Base-by-base conservation (phyloP, 164 flowering plant genomes). In the Malania oleifera region DNA sequence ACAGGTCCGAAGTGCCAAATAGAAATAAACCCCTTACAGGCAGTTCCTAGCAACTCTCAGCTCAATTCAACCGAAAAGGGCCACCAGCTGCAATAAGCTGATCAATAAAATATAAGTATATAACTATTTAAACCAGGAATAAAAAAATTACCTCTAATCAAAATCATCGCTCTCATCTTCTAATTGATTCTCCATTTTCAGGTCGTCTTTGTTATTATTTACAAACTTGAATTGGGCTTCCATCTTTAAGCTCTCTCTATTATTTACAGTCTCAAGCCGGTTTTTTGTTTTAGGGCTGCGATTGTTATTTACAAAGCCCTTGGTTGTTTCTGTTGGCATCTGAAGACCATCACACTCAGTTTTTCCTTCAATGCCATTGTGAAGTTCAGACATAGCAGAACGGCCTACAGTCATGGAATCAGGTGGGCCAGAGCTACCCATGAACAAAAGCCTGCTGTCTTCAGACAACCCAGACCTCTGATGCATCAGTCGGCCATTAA, bases 251-350 rank as follows among this genome's bases (percentile, higher is more conserved):
- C 57, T 66, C 67, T 71, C 78, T 57, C 69, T 73, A 67, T 71
- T 80, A 79, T 82, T 71, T 82, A 82, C 85, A 82, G 20, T 53
- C 67, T 64, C 71, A 44, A 64, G 69, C 73, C 26, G 73, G 64
- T 69, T 70, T 35, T 58, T 68, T 65, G 60, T 24, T 51, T 57
- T 52, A 35, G 68, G 73, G 67, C 68, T 62, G 53, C 59, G 72
- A 61, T 45, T 54, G 24, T 49, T 76, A 77, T 79, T 67, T 80
- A 79, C 91, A 82, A 49, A 47, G 73, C 73, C 80, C 73, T 60
- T 72, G 5, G 60, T 50, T 47, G 66, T 68, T 51, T 67, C 75
- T 34, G 55, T 25, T 27, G 72, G 69, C 57, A 56, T 47, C 45
- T 0, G 72, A 52, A 55, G 59, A 64, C 74, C 59, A 25, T 70